These are phyloP conservation scores for Candida alai DNA, from an alignment of 805 yeast species.

Conservation along the genomic window DNA sequence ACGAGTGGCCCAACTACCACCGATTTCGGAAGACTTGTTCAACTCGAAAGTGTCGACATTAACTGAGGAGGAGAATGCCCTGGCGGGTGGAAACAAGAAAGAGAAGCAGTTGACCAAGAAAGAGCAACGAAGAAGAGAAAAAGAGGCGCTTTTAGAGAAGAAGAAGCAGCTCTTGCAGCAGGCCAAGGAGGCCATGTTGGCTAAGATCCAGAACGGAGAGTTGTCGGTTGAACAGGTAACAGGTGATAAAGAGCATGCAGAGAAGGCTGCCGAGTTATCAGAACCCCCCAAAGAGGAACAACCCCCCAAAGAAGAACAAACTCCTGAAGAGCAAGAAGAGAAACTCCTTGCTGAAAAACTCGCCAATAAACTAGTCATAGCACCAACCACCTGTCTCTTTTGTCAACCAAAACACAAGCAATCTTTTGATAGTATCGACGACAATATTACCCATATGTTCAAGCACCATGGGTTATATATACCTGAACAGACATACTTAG, in stretches of 20 bases:
- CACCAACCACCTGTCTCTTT: constrained; percentile 48
- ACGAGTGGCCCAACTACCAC: constrained; percentile 67
- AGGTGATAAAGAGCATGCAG: constrained; percentile 3
- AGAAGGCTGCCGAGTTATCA: constrained; percentile 10
- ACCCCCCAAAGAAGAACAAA: constrained; percentile 7
- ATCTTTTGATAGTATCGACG: constrained; percentile 36
- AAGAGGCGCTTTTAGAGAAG: constrained; percentile 47
- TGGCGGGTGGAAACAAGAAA: constrained; percentile 16
- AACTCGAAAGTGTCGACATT: constrained; percentile 23
- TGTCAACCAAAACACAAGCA: constrained; percentile 37
- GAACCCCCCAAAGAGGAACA: constrained; percentile 12
- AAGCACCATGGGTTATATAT: constrained; percentile 77
- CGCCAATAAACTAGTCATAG: constrained; percentile 43
- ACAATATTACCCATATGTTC: constrained; percentile 67
- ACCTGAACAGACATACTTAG: constrained; percentile 74
- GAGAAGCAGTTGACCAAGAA: constrained; percentile 41
- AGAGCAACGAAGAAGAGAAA: constrained; percentile 47
- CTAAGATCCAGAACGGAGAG: constrained; percentile 21
- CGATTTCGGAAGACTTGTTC: constrained; percentile 42
- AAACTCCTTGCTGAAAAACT: constrained; percentile 42
- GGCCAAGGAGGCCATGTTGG: constrained; percentile 41
- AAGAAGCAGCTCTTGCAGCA: constrained; percentile 45
- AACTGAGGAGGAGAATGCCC: constrained; percentile 16
- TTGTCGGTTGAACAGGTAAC: constrained; percentile 12
- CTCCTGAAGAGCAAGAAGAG: constrained; percentile 36